A percentile compares a stretch with the other conserved stretches of the same genome.
These are phyloP conservation scores for Penicillium paxilli DNA, from an alignment of 495 filamentous ascomycete species.

Conservation along the genomic window DNA sequence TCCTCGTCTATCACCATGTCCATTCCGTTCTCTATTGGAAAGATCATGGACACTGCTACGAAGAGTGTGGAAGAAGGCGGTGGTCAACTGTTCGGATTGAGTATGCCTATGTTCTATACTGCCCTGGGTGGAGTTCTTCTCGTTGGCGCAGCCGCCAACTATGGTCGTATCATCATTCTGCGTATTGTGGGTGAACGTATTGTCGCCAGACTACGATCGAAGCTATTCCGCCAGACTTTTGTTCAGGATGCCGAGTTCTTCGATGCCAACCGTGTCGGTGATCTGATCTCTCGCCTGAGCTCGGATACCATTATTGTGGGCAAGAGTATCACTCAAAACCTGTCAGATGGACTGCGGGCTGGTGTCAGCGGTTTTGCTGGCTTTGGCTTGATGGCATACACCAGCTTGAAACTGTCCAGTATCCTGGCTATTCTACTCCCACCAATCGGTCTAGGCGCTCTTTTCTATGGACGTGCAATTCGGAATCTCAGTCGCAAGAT, in stretches of 20 bases:
- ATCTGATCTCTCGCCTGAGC: conserved; percentile 90
- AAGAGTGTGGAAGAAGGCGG: conserved; percentile 50
- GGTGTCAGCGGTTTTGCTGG: conserved; percentile 87
- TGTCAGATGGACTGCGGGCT: conserved; percentile 89
- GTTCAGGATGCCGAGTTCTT: conserved; percentile 98
- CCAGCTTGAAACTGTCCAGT: conserved; percentile 86
- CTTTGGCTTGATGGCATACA: conserved; percentile 86
- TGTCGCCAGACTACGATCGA: conserved; percentile 82
- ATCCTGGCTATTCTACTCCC: conserved; percentile 85
- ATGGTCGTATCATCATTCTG: conserved; percentile 88
- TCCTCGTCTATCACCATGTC: conserved; percentile 92
- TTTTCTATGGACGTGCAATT: conserved; percentile 86
- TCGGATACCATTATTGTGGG: conserved; percentile 97
- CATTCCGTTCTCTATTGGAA: conserved; percentile 93
- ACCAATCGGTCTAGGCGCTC: conserved; percentile 85
- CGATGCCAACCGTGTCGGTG: conserved; percentile 94
- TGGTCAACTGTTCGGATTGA: conserved; percentile 67
- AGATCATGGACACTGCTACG: conserved; percentile 86
- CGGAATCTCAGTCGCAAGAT: conserved; percentile 86
- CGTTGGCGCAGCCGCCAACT: conserved; percentile 82
- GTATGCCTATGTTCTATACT: conserved; percentile 73
- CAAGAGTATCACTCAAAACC: conserved; percentile 96
- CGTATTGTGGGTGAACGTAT: conserved; percentile 95
- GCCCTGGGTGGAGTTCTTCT: conserved; percentile 69
- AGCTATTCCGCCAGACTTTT: conserved; percentile 87